A percentile compares a stretch with the other conserved stretches of the same genome.
Conservation (phyloP, 129 eudicot species). For the Ambrosia trifida region DNA sequence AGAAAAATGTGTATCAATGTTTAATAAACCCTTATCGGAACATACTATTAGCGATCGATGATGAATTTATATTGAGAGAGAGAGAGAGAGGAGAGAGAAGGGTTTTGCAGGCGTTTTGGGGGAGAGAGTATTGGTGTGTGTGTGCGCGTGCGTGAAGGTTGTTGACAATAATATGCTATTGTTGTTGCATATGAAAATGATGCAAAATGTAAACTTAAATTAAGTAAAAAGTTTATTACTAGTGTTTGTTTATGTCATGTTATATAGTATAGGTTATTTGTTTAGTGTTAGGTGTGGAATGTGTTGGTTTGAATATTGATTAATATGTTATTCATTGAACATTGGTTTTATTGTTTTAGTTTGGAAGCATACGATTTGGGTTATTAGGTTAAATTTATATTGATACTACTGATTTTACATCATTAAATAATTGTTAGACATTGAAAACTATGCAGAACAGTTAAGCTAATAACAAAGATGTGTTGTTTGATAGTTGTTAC, state of each 20-base stretch:
- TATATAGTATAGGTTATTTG: neutral
- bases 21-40: neutral
- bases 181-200: too few species aligned
- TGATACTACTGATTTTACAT: neutral
- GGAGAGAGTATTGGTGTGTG: neutral
- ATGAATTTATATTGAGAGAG: conserved; percentile 10
- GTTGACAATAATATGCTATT: too few species aligned
- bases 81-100: conserved; percentile 10
- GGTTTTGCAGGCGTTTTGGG: conserved; percentile 22
- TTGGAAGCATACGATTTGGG: neutral
- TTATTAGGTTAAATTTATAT: neutral
- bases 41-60: conserved; percentile 26
- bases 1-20: conserved; percentile 18
- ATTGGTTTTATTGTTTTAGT: neutral
- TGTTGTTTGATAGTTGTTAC: too few species aligned
- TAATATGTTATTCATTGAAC: neutral
- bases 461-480: too few species aligned
- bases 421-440: too few species aligned
- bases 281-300: neutral
- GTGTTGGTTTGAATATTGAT: neutral
- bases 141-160: too few species aligned
- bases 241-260: neutral
- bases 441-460: neutral
- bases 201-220: too few species aligned
- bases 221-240: too few species aligned